Percentiles rank a stretch among this genome's conserved stretches.
Evolutionary conservation across 768 basidiomycete genomes (phyloP).

Genomic region (Pleurotus tuber-regium): DNA sequence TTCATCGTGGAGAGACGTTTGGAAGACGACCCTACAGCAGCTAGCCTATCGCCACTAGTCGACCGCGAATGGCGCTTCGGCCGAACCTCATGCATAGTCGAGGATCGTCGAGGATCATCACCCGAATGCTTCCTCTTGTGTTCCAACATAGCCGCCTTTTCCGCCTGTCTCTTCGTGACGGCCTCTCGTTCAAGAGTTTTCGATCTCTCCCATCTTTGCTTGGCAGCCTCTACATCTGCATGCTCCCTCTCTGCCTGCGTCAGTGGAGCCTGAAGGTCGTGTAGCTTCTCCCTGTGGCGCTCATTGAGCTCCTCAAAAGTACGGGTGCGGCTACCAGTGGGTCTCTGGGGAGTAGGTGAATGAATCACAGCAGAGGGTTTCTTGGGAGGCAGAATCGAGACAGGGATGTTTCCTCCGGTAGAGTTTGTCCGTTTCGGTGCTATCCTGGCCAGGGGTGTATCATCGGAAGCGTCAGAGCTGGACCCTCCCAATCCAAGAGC

Average conservation of each 20-base stretch:
- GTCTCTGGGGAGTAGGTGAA: slow-evolving; percentile 49
- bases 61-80: slow-evolving; percentile 48
- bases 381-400: slow-evolving; percentile 47
- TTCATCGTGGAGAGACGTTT: slow-evolving; percentile 73
- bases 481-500: slow-evolving; percentile 47
- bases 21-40: slow-evolving; percentile 38
- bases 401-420: slow-evolving; percentile 30
- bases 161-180: slow-evolving; percentile 69
- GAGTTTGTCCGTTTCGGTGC: slow-evolving; percentile 25
- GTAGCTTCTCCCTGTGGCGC: slow-evolving; percentile 82
- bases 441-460: slow-evolving; percentile 35
- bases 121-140: slow-evolving; percentile 45
- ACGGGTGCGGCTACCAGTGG: slow-evolving; percentile 50
- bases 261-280: slow-evolving; percentile 77
- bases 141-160: slow-evolving; percentile 52
- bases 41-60: slow-evolving; percentile 60
- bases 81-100: slow-evolving; percentile 30
- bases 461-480: slow-evolving; percentile 35
- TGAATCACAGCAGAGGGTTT: slow-evolving; percentile 34
- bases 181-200: slow-evolving; percentile 73
- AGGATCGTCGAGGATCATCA: slow-evolving; percentile 33
- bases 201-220: slow-evolving; percentile 79
- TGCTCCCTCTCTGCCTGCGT: slow-evolving; percentile 79
- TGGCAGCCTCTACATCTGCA: slow-evolving; percentile 72
- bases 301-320: slow-evolving; percentile 89